These are phyloP conservation scores for Xanthoparmelia taractica DNA, from an alignment of 495 filamentous ascomycete species.

Conservation along the genomic window DNA sequence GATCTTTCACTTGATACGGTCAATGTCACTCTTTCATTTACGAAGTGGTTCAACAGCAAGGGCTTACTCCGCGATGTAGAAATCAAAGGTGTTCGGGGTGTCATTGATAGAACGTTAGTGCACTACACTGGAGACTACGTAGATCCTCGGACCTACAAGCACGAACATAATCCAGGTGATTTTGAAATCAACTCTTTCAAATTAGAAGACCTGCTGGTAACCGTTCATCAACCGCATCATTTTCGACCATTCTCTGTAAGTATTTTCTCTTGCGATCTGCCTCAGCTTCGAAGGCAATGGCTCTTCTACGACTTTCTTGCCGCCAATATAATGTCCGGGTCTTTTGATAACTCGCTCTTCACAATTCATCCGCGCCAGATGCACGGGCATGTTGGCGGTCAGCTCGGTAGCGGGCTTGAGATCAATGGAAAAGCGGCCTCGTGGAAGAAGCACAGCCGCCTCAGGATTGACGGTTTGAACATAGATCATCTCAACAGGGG, in stretches of 20 bases:
- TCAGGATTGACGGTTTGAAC: conserved; percentile 85
- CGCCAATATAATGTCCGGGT: conserved; percentile 91
- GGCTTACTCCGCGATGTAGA: conserved; percentile 87
- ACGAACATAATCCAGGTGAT: conserved; percentile 83
- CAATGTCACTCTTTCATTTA: conserved; percentile 93
- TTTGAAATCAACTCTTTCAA: conserved; percentile 97
- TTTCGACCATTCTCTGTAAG: conserved; percentile 93
- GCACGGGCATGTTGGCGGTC: conserved; percentile 57
- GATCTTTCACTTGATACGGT: conserved; percentile 91
- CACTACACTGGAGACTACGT: conserved; percentile 59
- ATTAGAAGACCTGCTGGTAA: conserved; percentile 86
- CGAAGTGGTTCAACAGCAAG: conserved; percentile 97
- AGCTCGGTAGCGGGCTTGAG: conserved; percentile 44
- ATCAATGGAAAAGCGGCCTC: conserved; percentile 43
- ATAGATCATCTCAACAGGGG: conserved; percentile 95
- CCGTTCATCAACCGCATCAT: conserved; percentile 78
- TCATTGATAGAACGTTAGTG: conserved; percentile 81
- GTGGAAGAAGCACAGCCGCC: conserved; percentile 89
- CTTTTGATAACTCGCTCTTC: conserved; percentile 91
- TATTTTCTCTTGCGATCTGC: conserved; percentile 90
- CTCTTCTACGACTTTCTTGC: conserved; percentile 96
- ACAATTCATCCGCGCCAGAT: conserved; percentile 92
- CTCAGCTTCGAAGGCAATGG: conserved; percentile 89
- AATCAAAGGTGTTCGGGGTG: conserved; percentile 91
- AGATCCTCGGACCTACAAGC: conserved; percentile 79